A percentile compares a stretch with the other conserved stretches of the same genome.
These are phyloP conservation scores for Sherardia arvensis DNA, from an alignment of 257 asterid species.

Conservation along the genomic window DNA sequence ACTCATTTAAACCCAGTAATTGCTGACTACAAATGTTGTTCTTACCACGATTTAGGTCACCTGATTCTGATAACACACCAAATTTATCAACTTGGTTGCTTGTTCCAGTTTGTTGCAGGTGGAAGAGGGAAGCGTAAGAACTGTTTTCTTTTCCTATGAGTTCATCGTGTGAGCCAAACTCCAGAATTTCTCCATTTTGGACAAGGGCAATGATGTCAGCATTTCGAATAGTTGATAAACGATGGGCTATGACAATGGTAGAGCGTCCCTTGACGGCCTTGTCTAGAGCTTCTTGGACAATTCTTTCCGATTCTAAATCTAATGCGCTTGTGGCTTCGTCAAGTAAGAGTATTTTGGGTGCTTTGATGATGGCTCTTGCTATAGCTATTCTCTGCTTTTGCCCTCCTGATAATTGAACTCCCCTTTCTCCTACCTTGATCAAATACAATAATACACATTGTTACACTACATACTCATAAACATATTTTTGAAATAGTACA, in stretches of 20 bases:
- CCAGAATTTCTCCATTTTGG: conserved; percentile 54
- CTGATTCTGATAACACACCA: conserved; percentile 4
- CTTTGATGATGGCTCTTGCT: conserved; percentile 75
- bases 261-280: conserved; percentile 70
- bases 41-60: conserved; percentile 21
- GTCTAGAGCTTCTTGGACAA: conserved; percentile 82
- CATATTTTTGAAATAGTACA: too few relatives aligned
- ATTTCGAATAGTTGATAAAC: conserved; percentile 78
- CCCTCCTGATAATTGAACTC: conserved; percentile 90
- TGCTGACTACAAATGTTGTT: conserved; percentile 18
- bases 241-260: conserved; percentile 76
- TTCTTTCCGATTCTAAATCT: conserved; percentile 71
- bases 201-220: conserved; percentile 68
- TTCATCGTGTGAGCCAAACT: conserved; percentile 57
- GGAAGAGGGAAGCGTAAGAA: conserved; percentile 49
- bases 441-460: not conserved
- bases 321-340: conserved; percentile 97
- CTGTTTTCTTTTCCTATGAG: conserved; percentile 37
- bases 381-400: conserved; percentile 91
- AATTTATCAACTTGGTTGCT: not conserved
- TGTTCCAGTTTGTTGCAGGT: conserved; percentile 44
- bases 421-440: conserved; percentile 86
- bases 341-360: conserved; percentile 72
- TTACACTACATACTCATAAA: too few relatives aligned
- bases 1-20: not conserved